A percentile compares a stretch with the other conserved stretches of the same genome.
Evolutionary conservation across 2,329 filamentous ascomycete species (phyloP).

Genomic region (Phoma sp.): DNA sequence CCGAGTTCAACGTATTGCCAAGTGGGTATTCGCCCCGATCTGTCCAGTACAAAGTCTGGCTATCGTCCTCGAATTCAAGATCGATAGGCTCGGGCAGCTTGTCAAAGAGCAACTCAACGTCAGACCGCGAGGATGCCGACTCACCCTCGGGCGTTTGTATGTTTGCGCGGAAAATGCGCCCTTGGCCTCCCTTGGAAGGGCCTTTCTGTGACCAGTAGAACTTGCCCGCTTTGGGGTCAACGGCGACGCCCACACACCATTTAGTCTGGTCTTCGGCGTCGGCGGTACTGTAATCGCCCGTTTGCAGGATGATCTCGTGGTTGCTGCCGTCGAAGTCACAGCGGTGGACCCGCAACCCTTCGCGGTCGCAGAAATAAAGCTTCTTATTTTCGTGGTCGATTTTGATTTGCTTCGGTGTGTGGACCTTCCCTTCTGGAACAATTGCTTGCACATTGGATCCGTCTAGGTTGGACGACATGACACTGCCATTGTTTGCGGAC

Average conservation of each 20-base stretch:
- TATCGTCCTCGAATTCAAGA: constrained; percentile 59
- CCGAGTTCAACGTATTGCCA: constrained; percentile 60
- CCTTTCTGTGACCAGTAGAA: constrained; percentile 70
- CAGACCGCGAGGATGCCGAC: constrained; percentile 20
- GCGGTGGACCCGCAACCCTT: constrained; percentile 48
- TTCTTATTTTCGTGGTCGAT: constrained; percentile 27
- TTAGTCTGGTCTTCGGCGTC: constrained; percentile 42
- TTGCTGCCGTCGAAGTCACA: constrained; percentile 21
- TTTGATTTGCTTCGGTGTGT: constrained; percentile 55
- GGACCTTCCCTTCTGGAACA: constrained; percentile 48
- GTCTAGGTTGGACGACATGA: constrained; percentile 57
- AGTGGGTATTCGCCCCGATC: constrained; percentile 64
- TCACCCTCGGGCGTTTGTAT: constrained; percentile 48
- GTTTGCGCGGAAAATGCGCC: constrained; percentile 61
- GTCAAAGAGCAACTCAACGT: constrained; percentile 35
- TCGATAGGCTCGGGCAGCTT: constrained; percentile 55
- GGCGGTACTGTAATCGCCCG: not conserved
- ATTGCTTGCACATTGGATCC: constrained; percentile 55
- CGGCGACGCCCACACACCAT: constrained; percentile 64
- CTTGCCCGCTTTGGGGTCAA: constrained; percentile 52
- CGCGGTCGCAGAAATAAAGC: constrained; percentile 53
- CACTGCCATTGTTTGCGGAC: constrained; percentile 48
- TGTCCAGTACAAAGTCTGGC: constrained; percentile 62
- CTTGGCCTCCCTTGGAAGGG: constrained; percentile 56
- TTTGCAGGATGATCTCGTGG: constrained; percentile 15